Conservation (phyloP, 2,329 filamentous ascomycete genomes). For the Lasiodiplodia sp. region DNA sequence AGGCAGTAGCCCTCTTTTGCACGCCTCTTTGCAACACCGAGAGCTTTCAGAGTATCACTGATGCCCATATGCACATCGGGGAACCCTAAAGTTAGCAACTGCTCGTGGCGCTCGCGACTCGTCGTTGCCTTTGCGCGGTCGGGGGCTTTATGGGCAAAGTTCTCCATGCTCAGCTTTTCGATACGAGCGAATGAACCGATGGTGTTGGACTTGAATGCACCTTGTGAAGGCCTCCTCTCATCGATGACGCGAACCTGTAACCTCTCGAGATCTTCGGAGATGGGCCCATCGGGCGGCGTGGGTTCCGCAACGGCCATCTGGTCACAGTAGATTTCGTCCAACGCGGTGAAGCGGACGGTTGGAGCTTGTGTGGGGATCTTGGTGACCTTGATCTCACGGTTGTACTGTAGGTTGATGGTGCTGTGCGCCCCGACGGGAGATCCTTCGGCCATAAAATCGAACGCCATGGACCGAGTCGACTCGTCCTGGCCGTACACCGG, state of each 20-base stretch:
- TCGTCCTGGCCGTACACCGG: conserved; percentile 52
- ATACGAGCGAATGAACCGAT: conserved; percentile 34
- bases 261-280: conserved; percentile 45
- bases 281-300: conserved; percentile 38
- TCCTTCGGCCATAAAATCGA: conserved; percentile 64
- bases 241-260: conserved; percentile 30
- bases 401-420: conserved; percentile 60
- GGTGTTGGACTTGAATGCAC: conserved; percentile 13
- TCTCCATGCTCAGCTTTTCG: conserved; percentile 43
- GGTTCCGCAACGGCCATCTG: conserved; percentile 42
- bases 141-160: conserved; percentile 41
- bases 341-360: conserved; percentile 51
- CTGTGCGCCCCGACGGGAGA: conserved; percentile 56
- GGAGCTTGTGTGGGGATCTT: conserved; percentile 55
- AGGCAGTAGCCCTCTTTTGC: conserved; percentile 65
- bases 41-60: conserved; percentile 43
- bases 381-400: conserved; percentile 58
- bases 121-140: conserved; percentile 39
- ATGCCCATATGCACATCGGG: conserved; percentile 44
- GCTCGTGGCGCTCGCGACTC: conserved; percentile 46
- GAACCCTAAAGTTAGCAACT: conserved; percentile 46
- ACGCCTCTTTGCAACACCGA: conserved; percentile 56
- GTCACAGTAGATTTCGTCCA: conserved; percentile 52
- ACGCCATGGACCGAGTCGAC: conserved; percentile 62
- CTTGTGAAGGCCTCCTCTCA: conserved; percentile 1